Percentiles rank a stretch among this genome's conserved stretches.
Conservation (phyloP, 2,329 filamentous ascomycete species). For the Dactylellina sp. region DNA sequence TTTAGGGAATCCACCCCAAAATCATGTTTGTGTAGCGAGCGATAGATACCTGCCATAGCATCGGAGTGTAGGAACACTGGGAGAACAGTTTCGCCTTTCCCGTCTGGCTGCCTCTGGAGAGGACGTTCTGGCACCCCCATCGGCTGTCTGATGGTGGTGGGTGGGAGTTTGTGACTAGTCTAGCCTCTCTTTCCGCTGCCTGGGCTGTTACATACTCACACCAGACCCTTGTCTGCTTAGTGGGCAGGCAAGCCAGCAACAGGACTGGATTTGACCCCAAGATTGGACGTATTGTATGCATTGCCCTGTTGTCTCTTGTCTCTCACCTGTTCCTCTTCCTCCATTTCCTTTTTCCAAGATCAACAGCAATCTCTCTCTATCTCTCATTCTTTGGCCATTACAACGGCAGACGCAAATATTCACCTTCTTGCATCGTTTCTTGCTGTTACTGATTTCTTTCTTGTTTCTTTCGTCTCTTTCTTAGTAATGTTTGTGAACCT, state of each 20-base stretch:
- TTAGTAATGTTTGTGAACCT: constrained; percentile 49
- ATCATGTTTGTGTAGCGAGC: constrained; percentile 49
- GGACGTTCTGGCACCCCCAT: constrained; percentile 33
- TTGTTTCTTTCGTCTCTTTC: constrained; percentile 12
- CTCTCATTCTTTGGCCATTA: constrained; percentile 28
- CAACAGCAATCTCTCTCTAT: constrained; percentile 31
- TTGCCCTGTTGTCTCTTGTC: constrained; percentile 58
- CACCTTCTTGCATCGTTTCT: constrained; percentile 15
- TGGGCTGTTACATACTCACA: constrained; percentile 55
- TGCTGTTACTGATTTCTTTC: constrained; percentile 2
- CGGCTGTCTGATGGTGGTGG: constrained; percentile 34
- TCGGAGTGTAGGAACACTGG: constrained; percentile 48
- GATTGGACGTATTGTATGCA: constrained; percentile 56
- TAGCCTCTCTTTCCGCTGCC: constrained; percentile 54
- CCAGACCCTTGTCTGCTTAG: constrained; percentile 52
- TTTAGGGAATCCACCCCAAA: constrained; percentile 40
- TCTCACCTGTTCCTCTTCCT: constrained; percentile 51
- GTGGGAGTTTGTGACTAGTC: constrained; percentile 42
- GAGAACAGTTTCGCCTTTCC: constrained; percentile 54
- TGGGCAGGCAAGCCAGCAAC: constrained; percentile 42
- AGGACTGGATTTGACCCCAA: constrained; percentile 48
- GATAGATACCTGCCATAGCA: constrained; percentile 36
- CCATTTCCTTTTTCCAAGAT: constrained; percentile 48
- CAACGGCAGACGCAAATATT: constrained; percentile 40
- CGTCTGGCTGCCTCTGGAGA: constrained; percentile 49